Evolutionary conservation across 1,139 yeast genomes (phyloP).

Genomic region (Yamadazyma diddensiae): DNA sequence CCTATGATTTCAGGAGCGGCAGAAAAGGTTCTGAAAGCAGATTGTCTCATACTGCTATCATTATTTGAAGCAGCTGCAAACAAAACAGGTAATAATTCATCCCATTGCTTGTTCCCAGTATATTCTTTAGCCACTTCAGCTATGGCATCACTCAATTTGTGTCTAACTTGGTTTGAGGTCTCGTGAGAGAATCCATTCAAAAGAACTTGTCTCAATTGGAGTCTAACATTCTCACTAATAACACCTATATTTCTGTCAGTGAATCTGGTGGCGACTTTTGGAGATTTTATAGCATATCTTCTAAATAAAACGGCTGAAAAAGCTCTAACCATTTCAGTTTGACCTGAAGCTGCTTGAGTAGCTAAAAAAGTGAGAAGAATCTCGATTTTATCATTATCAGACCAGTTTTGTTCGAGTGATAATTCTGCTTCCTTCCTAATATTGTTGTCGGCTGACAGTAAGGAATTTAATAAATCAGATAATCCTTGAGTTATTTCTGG

Average conservation of each 20-base stretch:
- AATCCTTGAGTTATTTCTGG: slow-evolving; percentile 58
- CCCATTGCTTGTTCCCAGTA: slow-evolving; percentile 60
- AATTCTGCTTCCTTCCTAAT: slow-evolving; percentile 77
- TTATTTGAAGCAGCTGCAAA: slow-evolving; percentile 62
- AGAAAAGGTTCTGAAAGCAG: slow-evolving; percentile 85
- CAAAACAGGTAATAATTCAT: slow-evolving; percentile 71
- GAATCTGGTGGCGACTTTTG: slow-evolving; percentile 57
- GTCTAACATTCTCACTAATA: slow-evolving; percentile 55
- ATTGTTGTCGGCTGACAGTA: slow-evolving; percentile 75
- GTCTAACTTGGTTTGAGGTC: slow-evolving; percentile 71
- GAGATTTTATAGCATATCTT: slow-evolving; percentile 78
- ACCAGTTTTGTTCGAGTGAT: slow-evolving; percentile 74
- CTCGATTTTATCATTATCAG: slow-evolving; percentile 58
- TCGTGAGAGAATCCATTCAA: slow-evolving; percentile 70
- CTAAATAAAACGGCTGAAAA: slow-evolving; percentile 88
- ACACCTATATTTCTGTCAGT: slow-evolving; percentile 78
- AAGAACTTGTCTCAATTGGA: slow-evolving; percentile 62
- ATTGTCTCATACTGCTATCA: slow-evolving; percentile 78
- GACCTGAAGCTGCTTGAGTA: slow-evolving; percentile 68
- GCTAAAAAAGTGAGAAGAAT: slow-evolving; percentile 75
- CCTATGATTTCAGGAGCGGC: slow-evolving; percentile 79
- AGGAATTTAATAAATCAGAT: slow-evolving; percentile 57
- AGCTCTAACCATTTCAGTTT: slow-evolving; percentile 52
- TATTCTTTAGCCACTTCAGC: slow-evolving; percentile 84
- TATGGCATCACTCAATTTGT: slow-evolving; percentile 89